Base-by-base conservation (phyloP, 176 grass and related monocot species). In the Phyllostachys edulis region DNA sequence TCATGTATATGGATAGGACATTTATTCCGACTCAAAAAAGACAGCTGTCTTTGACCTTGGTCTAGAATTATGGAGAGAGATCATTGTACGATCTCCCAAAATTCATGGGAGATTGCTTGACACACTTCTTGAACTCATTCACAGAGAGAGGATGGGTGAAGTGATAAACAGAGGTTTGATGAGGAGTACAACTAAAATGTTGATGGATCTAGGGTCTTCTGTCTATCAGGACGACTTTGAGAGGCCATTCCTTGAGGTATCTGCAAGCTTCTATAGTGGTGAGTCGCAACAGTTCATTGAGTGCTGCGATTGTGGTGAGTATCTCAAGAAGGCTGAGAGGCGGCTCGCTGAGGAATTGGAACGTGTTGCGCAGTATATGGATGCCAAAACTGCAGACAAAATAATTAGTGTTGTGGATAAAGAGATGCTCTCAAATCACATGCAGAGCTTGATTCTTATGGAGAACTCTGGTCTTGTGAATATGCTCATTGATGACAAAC, bases 171-270 rank as follows among this genome's bases (percentile, higher is more conserved):
- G 87, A 75, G 79, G 83, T 20, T 77, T 89, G 75, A 89, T 92
- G 87, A 92, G 90, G 82, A 92, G 72, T n/a, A 85, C 86, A 27
- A 92, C 90, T 2, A 92, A 87, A 37, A 92, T 92, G 91, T 65
- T 92, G 37, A 89, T 80, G 61, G 91, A 92, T 37, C 85, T 92
- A 32, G 91, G 91, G 55, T 80, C 80, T 70, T 73, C 82, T 29
- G 91, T 90, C 36, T 92, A 92, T 39, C 87, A 86, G 73, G 91
- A 90, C 37, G 91, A 89, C 65, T 92, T 92, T 77, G 91, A 92
- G 76, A 92, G 80, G 68, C 69, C 84, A 23, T 92, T 90, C 87
- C 62, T 92, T 32, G 87, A 85, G 74, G 84, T 85, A 38, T 92
- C 90, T 77, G 87, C 83, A 52, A 87, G 90, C 60, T 89, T 92